Evolutionary conservation across 2,329 filamentous ascomycete genomes (phyloP).

Genomic region (Malbranchea cinnamomea): DNA sequence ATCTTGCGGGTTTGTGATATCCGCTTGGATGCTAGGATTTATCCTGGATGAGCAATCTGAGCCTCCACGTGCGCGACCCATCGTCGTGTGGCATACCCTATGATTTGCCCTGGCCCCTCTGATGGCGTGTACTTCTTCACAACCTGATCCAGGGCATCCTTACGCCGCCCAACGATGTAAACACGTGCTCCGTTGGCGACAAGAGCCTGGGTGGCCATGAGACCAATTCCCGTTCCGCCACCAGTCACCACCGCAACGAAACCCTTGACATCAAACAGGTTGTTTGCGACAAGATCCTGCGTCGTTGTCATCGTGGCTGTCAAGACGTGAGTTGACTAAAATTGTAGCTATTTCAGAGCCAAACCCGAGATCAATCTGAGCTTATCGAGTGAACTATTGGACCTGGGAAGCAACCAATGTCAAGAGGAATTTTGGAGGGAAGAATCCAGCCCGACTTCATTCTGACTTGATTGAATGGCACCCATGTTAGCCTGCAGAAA

Average conservation of each 20-base stretch:
- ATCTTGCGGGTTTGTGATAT: conserved; percentile 38
- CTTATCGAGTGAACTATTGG: too few species aligned
- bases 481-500: too few species aligned
- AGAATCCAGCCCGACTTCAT: too few species aligned
- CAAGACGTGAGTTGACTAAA: too few species aligned
- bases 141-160: conserved; percentile 30
- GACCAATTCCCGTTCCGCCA: conserved; percentile 32
- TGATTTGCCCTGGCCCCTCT: conserved; percentile 33
- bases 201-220: conserved; percentile 34
- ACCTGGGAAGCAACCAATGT: too few species aligned
- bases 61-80: too few species aligned
- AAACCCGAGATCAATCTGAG: too few species aligned
- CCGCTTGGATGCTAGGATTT: conserved; percentile 24
- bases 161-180: conserved; percentile 33
- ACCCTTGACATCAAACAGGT: conserved; percentile 18
- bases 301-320: conserved; percentile 3
- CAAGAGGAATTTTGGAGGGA: too few species aligned
- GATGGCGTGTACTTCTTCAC: conserved; percentile 30
- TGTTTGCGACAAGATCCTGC: conserved; percentile 5
- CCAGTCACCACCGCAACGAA: conserved; percentile 29
- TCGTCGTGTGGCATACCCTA: conserved; percentile 20
- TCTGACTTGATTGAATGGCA: too few species aligned
- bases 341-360: too few species aligned
- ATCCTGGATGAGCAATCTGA: background rate
- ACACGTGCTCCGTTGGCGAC: conserved; percentile 35